Evolutionary conservation across 1,284 basidiomycete species (phyloP), one percentile per base, ranked within the genome.

Genomic region (Anthracocystis setariae): DNA sequence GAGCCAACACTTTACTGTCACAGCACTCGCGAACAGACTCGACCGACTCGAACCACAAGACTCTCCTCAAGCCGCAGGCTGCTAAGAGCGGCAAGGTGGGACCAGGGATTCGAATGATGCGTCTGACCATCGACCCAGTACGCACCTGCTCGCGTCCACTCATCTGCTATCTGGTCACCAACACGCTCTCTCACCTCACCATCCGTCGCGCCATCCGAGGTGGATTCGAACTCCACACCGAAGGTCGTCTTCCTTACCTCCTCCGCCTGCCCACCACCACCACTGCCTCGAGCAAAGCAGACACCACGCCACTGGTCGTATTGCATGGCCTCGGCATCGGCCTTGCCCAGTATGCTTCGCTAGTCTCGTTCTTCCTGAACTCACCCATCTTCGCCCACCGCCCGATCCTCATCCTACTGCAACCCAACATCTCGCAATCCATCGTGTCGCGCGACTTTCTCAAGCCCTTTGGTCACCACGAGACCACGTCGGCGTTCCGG

Each of bases 61-160:
- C 50, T 18, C 46, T 61, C 21, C 44, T 54, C 24, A 43, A 55
- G 24, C 42, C 47, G 18, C 32, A 29, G 18, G 33, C 35, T 5
- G 10, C 40, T n/a, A 54, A 49, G 29, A 21, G 44, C 5, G 32
- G 39, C 3, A 67, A 52, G 23, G 44, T 20, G 5, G 38, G 32
- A 21, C 64, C 64, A 24, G 32, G 50, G 7, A 65, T 73, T 7
- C 43, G 59, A 32, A 72, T 73, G 58, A 83, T 83, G 78, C 54
- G 81, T 17, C 58, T 83, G 8, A 81, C 81, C 17, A 68, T 82
- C 47, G 82, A 83, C 40, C 77, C 77, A 10, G 78, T 82, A 20
- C 67, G 74, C 17, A 74, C 74, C 18, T 25, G 49, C 9, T 42
- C 46, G 12, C 59, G 78, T 2, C 80, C 80, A 7, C 48, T 82